Evolutionary conservation across 495 filamentous ascomycete genomes (phyloP), one percentile per base, ranked within the genome.

Genomic region (Penicillium cosmopolitanum): DNA sequence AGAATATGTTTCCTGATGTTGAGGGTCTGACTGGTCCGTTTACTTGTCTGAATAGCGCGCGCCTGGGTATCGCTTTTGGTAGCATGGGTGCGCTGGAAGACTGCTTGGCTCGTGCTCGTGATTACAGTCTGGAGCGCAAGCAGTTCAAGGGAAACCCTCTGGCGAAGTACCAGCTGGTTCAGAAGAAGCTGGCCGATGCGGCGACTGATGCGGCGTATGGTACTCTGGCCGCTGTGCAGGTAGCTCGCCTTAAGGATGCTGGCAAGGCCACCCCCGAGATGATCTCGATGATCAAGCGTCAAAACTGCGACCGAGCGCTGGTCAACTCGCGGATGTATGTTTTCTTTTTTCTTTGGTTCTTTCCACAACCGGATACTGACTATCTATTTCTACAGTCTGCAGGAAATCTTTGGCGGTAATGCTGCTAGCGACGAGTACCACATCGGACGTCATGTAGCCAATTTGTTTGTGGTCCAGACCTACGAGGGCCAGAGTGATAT

Each of bases 401-500:
- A 98, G 74, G 95, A 98, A 73, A 82, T 98, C 16, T 97, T 98
- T 77, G 95, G 95, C 36, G 95, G 95, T 11, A 98, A 98, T 69
- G 96, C 96, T 15, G 90, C 94, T 43, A 96, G 92, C 63, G 96
- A 98, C 66, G 95, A 98, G 77, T 98, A 98, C 70, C 84, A 84
- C 33, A 97, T 98, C 67, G 95, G 90, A 36, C 85, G 95, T 64
- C 96, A 98, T 80, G 95, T 97, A 33, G 89, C 95, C 44, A 98
- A 98, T 71, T 70, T 98, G 59, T 98, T 96, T 72, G 96, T 98
- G 53, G 96, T 94, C 46, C 94, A 97, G 73, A 98, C 94, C 1
- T 98, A 98, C 62, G 95, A 97, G 76, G 94, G 94, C 8, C 94
- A 97, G 72, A 96, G 92, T 62, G 94, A 98, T 77, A 97, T 97